Base-by-base conservation (phyloP, 208 protist species). In the Trypanosoma mega region DNA sequence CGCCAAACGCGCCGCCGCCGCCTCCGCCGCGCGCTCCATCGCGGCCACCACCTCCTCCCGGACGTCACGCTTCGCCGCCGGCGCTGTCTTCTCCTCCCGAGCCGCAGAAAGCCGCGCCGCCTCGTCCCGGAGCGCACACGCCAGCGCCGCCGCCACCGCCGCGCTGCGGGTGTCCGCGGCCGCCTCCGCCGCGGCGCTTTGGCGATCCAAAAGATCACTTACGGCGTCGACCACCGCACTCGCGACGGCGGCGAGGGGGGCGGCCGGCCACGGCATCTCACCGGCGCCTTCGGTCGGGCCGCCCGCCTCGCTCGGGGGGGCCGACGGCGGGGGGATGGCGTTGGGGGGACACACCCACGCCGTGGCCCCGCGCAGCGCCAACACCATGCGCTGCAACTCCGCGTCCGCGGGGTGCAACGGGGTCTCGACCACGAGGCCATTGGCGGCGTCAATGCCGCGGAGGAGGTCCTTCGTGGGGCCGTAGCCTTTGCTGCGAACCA, bases 381-480 rank as follows among this genome's bases (percentile, higher is more conserved):
- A 61, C 18, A 94, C 78, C 7, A 71, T 56, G 9, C 72, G 75
- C 73, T 92, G 88, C 36, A 94, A 58, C 49, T 72, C 69, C 11
- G 72, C 74, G 53, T 94, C 88, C 21, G 76, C 68, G 3, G 84
- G 85, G 58, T 90, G 82, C 45, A 94, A 63, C 1, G 55, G 39
- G 5, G 86, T 83, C 76, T 91, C 80, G 7, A 94, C 72, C 24
- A 67, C 39, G 20, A 94, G 56, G 7, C 43, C 54, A 7, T 59
- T 74, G 23, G 67, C 29, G 0, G 72, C 70, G 16, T 77, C 70
- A 0, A 90, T 62, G 59, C 79, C 84, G 5, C 71, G 70, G 12
- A 94, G 48, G 0, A 94, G 54, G 37, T 94, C 79, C 9, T 71
- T 72, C 3, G 80, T 89, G 2, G 88, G 88, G 1, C 84, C 85